Evolutionary conservation across 306 rosid genomes (phyloP).

Genomic region (Comarum palustre): DNA sequence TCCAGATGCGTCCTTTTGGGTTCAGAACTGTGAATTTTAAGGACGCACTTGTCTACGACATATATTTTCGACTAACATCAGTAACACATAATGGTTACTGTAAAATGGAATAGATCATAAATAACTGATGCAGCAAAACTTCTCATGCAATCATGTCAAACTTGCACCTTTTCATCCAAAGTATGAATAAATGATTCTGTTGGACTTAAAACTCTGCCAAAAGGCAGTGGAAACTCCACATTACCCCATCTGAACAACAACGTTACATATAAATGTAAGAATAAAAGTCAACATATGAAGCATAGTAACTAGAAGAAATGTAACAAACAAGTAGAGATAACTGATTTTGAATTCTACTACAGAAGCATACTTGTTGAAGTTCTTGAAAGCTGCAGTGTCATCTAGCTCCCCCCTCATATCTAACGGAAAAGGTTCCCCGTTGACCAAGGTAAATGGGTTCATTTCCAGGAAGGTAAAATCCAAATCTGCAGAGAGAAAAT

Average conservation of each 20-base stretch:
- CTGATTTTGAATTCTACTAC: conserved; percentile 7
- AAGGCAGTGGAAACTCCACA: conserved; percentile 80
- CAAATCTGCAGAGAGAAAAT: conserved; percentile 45
- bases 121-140: not conserved
- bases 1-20: conserved; percentile 92
- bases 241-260: conserved; percentile 62
- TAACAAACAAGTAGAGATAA: not conserved
- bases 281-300: not conserved
- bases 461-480: conserved; percentile 82
- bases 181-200: conserved; percentile 71
- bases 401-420: conserved; percentile 94
- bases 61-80: conserved; percentile 12
- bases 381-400: conserved; percentile 86
- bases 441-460: conserved; percentile 78
- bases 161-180: conserved; percentile 68
- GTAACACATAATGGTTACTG: not conserved
- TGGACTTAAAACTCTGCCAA: conserved; percentile 71
- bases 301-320: not conserved
- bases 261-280: not conserved
- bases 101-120: not conserved
- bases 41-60: conserved; percentile 77
- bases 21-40: conserved; percentile 76
- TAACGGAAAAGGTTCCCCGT: conserved; percentile 75
- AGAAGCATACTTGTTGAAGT: conserved; percentile 60
- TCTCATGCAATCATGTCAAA: not conserved